Conservation (phyloP, 2,329 filamentous ascomycete genomes). For the Lasiodiplodia sp. region DNA sequence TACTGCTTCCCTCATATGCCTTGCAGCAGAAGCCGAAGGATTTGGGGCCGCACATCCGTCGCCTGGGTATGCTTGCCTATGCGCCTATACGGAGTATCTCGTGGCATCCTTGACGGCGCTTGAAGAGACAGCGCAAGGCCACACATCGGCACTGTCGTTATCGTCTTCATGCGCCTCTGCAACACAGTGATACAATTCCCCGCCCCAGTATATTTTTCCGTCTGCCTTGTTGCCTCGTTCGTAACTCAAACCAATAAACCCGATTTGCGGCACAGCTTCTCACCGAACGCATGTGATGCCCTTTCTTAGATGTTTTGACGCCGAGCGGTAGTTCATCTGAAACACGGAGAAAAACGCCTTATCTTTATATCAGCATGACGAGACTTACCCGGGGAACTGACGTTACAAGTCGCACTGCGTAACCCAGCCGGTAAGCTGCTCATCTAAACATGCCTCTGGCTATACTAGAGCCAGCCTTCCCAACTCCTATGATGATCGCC, state of each 20-base stretch:
- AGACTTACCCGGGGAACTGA: neutral
- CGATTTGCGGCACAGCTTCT: neutral
- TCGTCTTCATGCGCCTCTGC: neutral
- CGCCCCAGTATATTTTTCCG: neutral
- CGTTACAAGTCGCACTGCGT: neutral
- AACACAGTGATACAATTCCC: neutral
- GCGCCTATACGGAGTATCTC: neutral
- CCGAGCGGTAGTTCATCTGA: neutral
- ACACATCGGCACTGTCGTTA: neutral
- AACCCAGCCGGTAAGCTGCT: neutral
- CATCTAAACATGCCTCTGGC: too few relatives aligned
- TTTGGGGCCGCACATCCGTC: slow-evolving; percentile 16
- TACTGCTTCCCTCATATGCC: slow-evolving; percentile 12
- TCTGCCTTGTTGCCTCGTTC: neutral
- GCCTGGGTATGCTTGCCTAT: slow-evolving; percentile 16
- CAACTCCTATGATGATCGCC: too few relatives aligned
- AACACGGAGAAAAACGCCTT: neutral
- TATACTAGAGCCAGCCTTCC: too few relatives aligned
- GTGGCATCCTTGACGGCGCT: neutral
- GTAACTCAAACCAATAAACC: neutral
- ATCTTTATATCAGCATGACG: neutral
- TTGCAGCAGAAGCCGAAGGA: slow-evolving; percentile 16
- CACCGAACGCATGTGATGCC: neutral
- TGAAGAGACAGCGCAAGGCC: neutral
- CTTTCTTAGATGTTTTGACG: neutral